Conservation (phyloP, 345 rosid genomes). For the Litchi chinensis region DNA sequence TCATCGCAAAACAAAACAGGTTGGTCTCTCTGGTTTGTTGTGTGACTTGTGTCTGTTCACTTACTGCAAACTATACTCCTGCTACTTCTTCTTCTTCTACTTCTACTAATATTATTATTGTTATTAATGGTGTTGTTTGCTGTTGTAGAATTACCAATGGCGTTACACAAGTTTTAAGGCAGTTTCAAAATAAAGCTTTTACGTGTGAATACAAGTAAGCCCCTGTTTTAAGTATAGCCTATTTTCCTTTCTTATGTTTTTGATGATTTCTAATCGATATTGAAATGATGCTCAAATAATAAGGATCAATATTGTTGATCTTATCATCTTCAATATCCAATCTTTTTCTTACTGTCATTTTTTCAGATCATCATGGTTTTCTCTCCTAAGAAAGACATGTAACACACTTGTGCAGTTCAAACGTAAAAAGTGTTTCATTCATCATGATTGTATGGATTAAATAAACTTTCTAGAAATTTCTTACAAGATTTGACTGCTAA, state of each 20-base stretch:
- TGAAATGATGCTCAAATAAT: neutral
- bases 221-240: constrained; percentile 20
- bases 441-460: no score
- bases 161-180: constrained; percentile 55
- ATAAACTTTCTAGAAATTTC: no score
- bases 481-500: no score
- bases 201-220: constrained; percentile 90
- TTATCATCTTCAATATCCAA: neutral
- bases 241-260: neutral
- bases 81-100: neutral
- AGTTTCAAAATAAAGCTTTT: constrained; percentile 67
- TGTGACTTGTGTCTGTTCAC: no score
- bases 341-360: neutral
- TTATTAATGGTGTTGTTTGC: constrained; percentile 17
- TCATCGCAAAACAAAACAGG: no score
- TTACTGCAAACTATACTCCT: no score
- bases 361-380: neutral
- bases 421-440: no score
- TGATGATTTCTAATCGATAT: neutral
- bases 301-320: neutral
- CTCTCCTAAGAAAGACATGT: no score
- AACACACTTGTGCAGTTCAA: no score
- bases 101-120: constrained; percentile 11
- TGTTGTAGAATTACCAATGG: constrained; percentile 72
- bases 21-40: no score